phyloP scores from a whole-genome alignment of 1,284 basidiomycete species.

The Athelia sp. region DNA sequence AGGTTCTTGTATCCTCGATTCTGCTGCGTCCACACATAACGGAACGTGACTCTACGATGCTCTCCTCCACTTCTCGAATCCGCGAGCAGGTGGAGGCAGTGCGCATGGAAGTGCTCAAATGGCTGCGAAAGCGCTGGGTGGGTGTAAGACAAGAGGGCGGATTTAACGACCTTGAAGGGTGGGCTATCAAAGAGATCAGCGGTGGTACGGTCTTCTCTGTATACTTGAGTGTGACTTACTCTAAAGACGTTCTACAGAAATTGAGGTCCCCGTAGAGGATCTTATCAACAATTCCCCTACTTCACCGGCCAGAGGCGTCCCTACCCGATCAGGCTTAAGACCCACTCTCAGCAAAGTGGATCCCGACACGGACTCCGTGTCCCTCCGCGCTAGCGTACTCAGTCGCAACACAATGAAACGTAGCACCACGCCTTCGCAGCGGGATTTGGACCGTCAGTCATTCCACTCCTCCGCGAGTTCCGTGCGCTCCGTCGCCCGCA shows the following conservation, averaged over 20 bases:
- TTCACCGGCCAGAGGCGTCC: slow-evolving; percentile 12
- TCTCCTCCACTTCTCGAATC: slow-evolving; percentile 60
- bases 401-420: slow-evolving; percentile 36
- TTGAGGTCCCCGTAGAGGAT: slow-evolving; percentile 75
- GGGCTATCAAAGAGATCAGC: slow-evolving; percentile 85
- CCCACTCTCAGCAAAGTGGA: slow-evolving; percentile 20
- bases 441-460: slow-evolving; percentile 27
- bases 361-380: slow-evolving; percentile 40
- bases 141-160: slow-evolving; percentile 75
- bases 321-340: slow-evolving; percentile 16
- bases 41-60: slow-evolving; percentile 52
- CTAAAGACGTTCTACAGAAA: slow-evolving; percentile 42
- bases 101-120: slow-evolving; percentile 62
- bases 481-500: slow-evolving; percentile 14
- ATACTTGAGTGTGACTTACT: slow-evolving; percentile 5
- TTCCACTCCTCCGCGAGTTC: slow-evolving; percentile 36
- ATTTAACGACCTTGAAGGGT: slow-evolving; percentile 76
- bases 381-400: slow-evolving; percentile 53
- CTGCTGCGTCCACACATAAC: slow-evolving; percentile 64
- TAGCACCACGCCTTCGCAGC: slow-evolving; percentile 11
- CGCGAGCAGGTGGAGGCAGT: slow-evolving; percentile 70
- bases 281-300: slow-evolving; percentile 40
- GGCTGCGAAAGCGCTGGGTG: slow-evolving; percentile 69
- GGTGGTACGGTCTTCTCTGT: slow-evolving; percentile 50
- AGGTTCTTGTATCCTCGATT: slow-evolving; percentile 74